Conservation (phyloP, 768 basidiomycete species). For the Phylloporus rhodoxanthus region DNA sequence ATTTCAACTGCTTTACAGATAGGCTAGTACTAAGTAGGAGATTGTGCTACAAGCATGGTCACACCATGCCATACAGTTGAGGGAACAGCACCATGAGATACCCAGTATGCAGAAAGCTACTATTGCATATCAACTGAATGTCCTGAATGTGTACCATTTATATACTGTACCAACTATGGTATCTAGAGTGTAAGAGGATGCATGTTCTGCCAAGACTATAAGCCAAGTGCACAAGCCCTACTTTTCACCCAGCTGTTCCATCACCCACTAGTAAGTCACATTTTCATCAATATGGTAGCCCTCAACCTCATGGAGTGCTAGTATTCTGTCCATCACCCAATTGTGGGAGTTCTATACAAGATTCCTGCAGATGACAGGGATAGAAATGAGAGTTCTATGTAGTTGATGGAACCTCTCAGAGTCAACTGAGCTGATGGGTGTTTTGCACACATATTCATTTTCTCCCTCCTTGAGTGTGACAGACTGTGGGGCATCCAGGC, state of each 20-base stretch:
- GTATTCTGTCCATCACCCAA: slow-evolving; percentile 32
- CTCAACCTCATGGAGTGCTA: slow-evolving; percentile 23
- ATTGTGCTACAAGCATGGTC: too few relatives aligned
- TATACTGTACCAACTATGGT: slow-evolving; percentile 11
- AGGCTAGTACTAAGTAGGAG: too few relatives aligned
- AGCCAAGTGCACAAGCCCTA: slow-evolving; percentile 9
- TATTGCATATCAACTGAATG: too few relatives aligned
- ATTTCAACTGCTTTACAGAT: too few relatives aligned
- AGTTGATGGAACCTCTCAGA: slow-evolving; percentile 25
- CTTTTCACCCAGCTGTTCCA: slow-evolving; percentile 24
- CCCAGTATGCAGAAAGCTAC: too few relatives aligned
- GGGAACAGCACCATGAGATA: too few relatives aligned
- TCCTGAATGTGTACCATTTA: slow-evolving; percentile 20
- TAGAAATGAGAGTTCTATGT: slow-evolving; percentile 24
- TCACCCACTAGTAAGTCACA: slow-evolving; percentile 26
- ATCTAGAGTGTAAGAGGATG: slow-evolving; percentile 16
- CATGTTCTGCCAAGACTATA: slow-evolving; percentile 1
- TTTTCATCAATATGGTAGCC: slow-evolving; percentile 28
- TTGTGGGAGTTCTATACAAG: too few relatives aligned
- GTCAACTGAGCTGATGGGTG: slow-evolving; percentile 23
- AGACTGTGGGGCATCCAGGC: slow-evolving; percentile 11
- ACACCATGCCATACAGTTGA: too few relatives aligned
- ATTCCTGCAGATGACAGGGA: slow-evolving; percentile 23
- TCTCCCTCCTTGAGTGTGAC: slow-evolving; percentile 29
- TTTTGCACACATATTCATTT: slow-evolving; percentile 22